A percentile compares a stretch with the other conserved stretches of the same genome.
phyloP scores from a whole-genome alignment of 768 basidiomycete species.

The Suillus weaverae region DNA sequence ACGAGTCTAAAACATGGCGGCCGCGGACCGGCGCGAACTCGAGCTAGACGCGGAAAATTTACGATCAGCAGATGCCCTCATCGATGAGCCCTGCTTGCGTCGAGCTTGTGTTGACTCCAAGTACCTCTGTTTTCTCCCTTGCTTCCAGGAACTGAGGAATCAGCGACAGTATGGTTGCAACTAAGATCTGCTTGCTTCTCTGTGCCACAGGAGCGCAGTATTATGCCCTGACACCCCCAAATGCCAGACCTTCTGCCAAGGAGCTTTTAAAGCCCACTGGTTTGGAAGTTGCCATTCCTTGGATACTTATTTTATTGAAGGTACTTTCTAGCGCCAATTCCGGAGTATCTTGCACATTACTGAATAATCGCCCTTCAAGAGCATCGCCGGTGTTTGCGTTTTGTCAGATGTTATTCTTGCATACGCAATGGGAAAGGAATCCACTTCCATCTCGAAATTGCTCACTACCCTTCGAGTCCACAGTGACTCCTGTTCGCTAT shows the following conservation, averaged over 20 bases:
- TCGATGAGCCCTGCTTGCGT: too few relatives aligned
- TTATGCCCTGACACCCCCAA: conserved; percentile 7
- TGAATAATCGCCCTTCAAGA: background rate
- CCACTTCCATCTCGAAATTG: background rate
- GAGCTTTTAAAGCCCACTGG: conserved; percentile 1
- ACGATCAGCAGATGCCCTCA: too few relatives aligned
- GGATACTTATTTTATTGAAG: background rate
- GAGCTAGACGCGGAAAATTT: too few relatives aligned
- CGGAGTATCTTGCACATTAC: background rate
- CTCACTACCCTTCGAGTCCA: background rate
- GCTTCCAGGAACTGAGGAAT: too few relatives aligned
- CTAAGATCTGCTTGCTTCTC: conserved; percentile 6
- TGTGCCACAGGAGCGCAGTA: background rate
- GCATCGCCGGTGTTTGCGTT: background rate
- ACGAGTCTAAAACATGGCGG: too few relatives aligned
- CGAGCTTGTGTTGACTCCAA: background rate
- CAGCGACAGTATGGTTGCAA: background rate
- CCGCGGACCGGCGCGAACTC: too few relatives aligned
- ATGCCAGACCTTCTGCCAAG: background rate
- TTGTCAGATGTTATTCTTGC: conserved; percentile 1
- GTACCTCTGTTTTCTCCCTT: background rate
- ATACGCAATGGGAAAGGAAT: background rate
- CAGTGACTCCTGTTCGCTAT: background rate
- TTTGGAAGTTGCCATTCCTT: background rate
- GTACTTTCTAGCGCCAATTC: background rate